Base-by-base conservation (phyloP, 331 rosid genomes). In the Quercus lobata region DNA sequence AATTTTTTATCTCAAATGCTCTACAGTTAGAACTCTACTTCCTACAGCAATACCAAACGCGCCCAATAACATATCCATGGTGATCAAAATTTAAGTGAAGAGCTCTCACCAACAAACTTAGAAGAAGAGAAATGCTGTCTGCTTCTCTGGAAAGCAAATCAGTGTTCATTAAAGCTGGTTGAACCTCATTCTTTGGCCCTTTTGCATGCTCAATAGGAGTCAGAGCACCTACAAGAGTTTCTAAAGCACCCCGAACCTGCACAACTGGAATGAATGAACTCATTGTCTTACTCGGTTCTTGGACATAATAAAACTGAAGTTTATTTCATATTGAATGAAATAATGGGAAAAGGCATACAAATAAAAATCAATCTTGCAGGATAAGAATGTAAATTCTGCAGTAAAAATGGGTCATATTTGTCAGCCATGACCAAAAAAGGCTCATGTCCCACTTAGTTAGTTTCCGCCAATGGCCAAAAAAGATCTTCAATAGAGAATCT, bases 241-340 rank as follows among this genome's bases (percentile, higher is more conserved):
- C 98, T 72, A 92, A 84, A 68, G 97, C 90, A 80, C 98, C 98
- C 80, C 97, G 97, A 77, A 94, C 90, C 98, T 94, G 87, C 69
- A 83, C 52, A 32, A 61, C 83, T 63, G 41, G 76, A 76, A 71
- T 34, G 35, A 60, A 66, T 9, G 65, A 76, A 63, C 25, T 14
- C 72, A 77, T 77, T 19, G 56, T 54, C 70, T 63, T 76, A 81
- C 80, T 60, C 71, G 73, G 29, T 63, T 17, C 24, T 65, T 22
- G 19, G 21, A 79, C 56, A 78, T 69, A 56, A 69, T 74, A 72
- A 46, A 82, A 37, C 3, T 52, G 37, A 57, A 53, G 27, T 24
- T 52, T 30, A 79, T 44, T 54, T 57, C 5, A 16, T 18, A 75
- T 3, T 21, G 62, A 24, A 35, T 53, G 69, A n/a, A 77, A 41